Evolutionary conservation across 768 basidiomycete genomes (phyloP).

Genomic region (Nidularia pulvinata): DNA sequence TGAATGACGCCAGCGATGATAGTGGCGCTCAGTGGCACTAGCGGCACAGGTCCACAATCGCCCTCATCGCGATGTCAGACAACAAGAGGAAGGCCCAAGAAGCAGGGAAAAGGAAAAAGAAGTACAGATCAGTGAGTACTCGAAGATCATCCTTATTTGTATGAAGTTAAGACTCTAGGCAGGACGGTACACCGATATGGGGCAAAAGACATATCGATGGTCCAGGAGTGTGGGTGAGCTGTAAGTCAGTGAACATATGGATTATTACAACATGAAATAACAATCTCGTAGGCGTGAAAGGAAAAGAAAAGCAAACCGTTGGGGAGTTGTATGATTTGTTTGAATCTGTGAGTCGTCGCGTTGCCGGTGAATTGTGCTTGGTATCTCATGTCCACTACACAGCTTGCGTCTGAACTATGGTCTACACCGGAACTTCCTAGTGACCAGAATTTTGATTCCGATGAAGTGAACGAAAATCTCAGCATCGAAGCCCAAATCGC

Average conservation of each 20-base stretch:
- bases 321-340: slow-evolving; percentile 81
- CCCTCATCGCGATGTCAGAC: slow-evolving; percentile 17
- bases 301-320: slow-evolving; percentile 78
- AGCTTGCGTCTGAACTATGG: slow-evolving; percentile 79
- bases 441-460: slow-evolving; percentile 25
- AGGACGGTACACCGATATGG: slow-evolving; percentile 75
- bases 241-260: slow-evolving; percentile 25
- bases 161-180: neutral
- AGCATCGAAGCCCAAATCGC: slow-evolving; percentile 73
- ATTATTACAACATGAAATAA: neutral
- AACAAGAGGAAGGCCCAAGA: slow-evolving; percentile 22
- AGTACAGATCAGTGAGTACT: slow-evolving; percentile 46
- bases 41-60: neutral
- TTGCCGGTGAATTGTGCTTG: too few relatives aligned
- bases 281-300: slow-evolving; percentile 54
- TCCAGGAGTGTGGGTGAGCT: slow-evolving; percentile 86
- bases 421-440: slow-evolving; percentile 32
- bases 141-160: neutral
- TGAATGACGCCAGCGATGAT: too few relatives aligned
- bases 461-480: slow-evolving; percentile 33
- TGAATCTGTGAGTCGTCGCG: slow-evolving; percentile 52
- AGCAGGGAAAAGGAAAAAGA: slow-evolving; percentile 37
- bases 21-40: too few relatives aligned
- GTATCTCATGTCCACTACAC: neutral
- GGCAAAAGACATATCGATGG: slow-evolving; percentile 68